phyloP scores from a whole-genome alignment of 768 basidiomycete genomes.

The Pseudohyphozyma bogoriensis region DNA sequence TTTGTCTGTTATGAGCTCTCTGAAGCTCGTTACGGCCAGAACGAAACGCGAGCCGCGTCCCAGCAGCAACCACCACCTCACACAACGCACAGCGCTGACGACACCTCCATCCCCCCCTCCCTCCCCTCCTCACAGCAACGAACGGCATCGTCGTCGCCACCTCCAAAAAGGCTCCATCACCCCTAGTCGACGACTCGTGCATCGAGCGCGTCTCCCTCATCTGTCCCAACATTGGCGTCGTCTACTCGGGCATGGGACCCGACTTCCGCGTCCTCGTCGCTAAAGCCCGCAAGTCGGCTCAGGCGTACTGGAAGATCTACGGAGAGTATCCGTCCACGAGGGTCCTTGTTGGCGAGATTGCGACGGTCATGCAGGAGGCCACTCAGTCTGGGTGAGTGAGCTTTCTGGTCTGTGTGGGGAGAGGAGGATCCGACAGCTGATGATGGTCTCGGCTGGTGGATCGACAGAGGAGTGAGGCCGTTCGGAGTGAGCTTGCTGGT shows the following conservation, averaged over 20 bases:
- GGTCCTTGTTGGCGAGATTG: conserved; percentile 92
- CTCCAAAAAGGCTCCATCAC: conserved; percentile 97
- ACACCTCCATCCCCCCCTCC: background rate
- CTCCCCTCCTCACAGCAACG: conserved; percentile 53
- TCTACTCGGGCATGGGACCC: conserved; percentile 99
- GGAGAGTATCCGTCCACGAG: conserved; percentile 96
- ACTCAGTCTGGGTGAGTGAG: conserved; percentile 85
- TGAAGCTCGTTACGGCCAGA: too few species aligned
- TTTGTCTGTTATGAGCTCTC: too few species aligned
- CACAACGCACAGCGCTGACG: background rate
- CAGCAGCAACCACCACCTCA: background rate
- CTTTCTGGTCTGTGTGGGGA: background rate
- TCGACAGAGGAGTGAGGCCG: conserved; percentile 86
- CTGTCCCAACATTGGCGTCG: conserved; percentile 97
- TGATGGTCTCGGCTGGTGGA: background rate
- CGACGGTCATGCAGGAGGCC: conserved; percentile 96
- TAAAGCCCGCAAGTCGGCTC: conserved; percentile 92
- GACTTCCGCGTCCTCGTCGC: conserved; percentile 91
- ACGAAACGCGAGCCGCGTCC: too few species aligned
- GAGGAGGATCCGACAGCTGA: background rate
- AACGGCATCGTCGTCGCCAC: conserved; percentile 99
- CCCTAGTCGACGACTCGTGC: conserved; percentile 94
- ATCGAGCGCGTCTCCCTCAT: conserved; percentile 86
- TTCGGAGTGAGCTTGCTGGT: conserved; percentile 95
- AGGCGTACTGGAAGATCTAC: conserved; percentile 98